A percentile compares a stretch with the other conserved stretches of the same genome.
phyloP scores from a whole-genome alignment of 129 eudicot species.

The Tagetes erecta region DNA sequence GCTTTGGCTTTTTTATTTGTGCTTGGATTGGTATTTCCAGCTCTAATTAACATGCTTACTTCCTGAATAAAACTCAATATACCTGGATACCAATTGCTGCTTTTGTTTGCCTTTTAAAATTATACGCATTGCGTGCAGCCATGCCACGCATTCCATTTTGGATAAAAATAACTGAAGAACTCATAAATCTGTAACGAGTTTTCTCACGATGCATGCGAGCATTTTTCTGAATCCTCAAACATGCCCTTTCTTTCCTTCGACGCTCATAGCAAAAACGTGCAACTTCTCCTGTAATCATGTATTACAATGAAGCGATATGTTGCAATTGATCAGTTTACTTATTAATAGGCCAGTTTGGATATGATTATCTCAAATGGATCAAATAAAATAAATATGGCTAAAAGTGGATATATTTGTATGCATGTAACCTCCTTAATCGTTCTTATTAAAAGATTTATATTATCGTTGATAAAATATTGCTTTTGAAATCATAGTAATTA shows the following conservation, averaged over 20 bases:
- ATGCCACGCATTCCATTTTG: slow-evolving; percentile 70
- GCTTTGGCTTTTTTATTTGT: neutral
- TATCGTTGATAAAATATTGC: neutral
- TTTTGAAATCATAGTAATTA: neutral
- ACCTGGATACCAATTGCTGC: slow-evolving; percentile 82
- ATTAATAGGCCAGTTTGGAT: neutral
- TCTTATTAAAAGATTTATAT: neutral
- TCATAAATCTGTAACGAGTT: slow-evolving; percentile 35
- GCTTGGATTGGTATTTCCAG: slow-evolving; percentile 5
- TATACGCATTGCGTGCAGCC: slow-evolving; percentile 64
- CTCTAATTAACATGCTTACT: neutral
- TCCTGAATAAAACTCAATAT: neutral
- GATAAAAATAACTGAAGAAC: slow-evolving; percentile 51
- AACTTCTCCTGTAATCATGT: slow-evolving; percentile 52
- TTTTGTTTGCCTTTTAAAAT: slow-evolving; percentile 39
- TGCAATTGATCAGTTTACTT: neutral
- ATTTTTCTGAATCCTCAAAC: slow-evolving; percentile 60
- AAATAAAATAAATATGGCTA: neutral
- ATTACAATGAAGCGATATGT: neutral
- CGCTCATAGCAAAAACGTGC: slow-evolving; percentile 49
- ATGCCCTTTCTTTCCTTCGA: slow-evolving; percentile 57
- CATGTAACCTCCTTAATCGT: neutral
- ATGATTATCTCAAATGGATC: neutral
- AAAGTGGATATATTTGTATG: neutral
- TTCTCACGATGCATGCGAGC: slow-evolving; percentile 49